Evolutionary conservation across 1,284 basidiomycete species (phyloP), one percentile per base, ranked within the genome.

Genomic region (Ceratobasidium sp.): DNA sequence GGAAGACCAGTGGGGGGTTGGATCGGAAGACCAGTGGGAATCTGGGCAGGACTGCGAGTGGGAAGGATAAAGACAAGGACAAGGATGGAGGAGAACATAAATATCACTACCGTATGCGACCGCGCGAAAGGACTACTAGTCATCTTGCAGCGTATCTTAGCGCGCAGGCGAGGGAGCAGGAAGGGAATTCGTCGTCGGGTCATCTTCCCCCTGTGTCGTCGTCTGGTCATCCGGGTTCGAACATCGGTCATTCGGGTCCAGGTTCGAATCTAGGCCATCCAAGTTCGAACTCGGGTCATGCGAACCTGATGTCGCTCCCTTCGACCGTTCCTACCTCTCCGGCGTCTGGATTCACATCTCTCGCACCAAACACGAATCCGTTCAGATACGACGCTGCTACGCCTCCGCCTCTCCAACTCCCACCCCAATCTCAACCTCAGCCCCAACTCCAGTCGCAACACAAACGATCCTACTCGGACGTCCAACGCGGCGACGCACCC

Each of bases 41-140:
- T n/a, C 42, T 64, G 23, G 42, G 42, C 18, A 55, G 53, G 20
- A 26, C 53, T n/a, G 15, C 18, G 7, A 55, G 53, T 7, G 53
- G 60, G 9, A 63, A 63, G 33, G 60, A 42, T 20, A 49, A 49
- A 49, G 18, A 49, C 46, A 49, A 18, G 46, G 46, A 49, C 46
- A 18, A 13, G 18, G 58, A 15, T 51, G 66, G 66, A 46, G 67
- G 12, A 26, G 72, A 76, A n/a, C 72, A 76, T 49, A 76, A 76
- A 28, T 76, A 76, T 26, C 72, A 76, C 33, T 76, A 76, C 42
- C 72, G 72, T 26, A 63, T 76, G 46, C 60, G 72, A 1, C 72
- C 72, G 61, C 23, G 72, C 28, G 72, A 76, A 64, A 76, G 66
- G 72, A 76, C 72, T 26, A 61, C 72, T 10, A 64, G 33, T n/a